Conservation (phyloP, 140 eudicot species). For the Ambrosia hybrid region DNA sequence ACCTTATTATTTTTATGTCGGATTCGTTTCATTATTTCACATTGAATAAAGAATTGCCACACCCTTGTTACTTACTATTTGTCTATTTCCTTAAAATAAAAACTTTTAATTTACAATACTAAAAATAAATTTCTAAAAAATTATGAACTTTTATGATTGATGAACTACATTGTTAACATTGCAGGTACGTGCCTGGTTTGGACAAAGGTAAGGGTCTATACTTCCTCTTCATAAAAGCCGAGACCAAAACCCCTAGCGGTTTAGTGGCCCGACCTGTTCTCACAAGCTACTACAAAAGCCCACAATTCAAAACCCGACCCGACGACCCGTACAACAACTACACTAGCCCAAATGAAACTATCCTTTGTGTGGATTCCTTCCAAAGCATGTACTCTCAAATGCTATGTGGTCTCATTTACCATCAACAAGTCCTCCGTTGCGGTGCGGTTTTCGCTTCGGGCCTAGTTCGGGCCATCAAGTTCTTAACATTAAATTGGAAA, state of each 20-base stretch:
- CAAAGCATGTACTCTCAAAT: slow-evolving; percentile 69
- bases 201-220: slow-evolving; percentile 60
- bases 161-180: background rate
- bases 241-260: slow-evolving; percentile 55
- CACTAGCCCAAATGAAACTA: slow-evolving; percentile 59
- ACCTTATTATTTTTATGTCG: no score
- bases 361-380: slow-evolving; percentile 56
- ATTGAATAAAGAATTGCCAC: no score
- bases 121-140: no score
- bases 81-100: no score
- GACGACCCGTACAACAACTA: slow-evolving; percentile 51
- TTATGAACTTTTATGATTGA: background rate
- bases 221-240: slow-evolving; percentile 48
- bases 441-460: slow-evolving; percentile 66
- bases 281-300: slow-evolving; percentile 62
- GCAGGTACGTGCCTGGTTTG: slow-evolving; percentile 49
- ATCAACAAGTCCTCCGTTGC: slow-evolving; percentile 46
- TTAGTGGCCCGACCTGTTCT: slow-evolving; percentile 57
- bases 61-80: no score
- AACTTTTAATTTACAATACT: no score
- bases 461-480: slow-evolving; percentile 51
- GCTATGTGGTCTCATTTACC: slow-evolving; percentile 54
- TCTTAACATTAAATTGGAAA: slow-evolving; percentile 45
- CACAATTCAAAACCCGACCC: slow-evolving; percentile 48
- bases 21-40: no score